Evolutionary conservation across 2,329 filamentous ascomycete genomes (phyloP), one percentile per base, ranked within the genome.

Genomic region (Neurospora crassa): DNA sequence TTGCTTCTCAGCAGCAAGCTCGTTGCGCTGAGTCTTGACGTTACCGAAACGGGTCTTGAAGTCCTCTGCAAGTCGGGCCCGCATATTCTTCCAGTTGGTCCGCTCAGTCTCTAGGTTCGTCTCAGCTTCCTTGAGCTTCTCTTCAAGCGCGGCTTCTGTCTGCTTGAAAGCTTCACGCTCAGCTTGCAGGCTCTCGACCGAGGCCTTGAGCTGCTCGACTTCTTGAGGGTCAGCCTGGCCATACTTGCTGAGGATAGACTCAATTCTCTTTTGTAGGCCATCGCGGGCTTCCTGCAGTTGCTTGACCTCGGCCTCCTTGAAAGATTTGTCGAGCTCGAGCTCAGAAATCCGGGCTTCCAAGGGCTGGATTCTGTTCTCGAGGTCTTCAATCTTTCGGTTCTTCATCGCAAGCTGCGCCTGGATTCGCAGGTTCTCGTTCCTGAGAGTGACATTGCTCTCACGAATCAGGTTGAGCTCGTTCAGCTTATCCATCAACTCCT

Each of bases 381-480:
- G 86, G 75, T 92, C 89, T 71, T 94, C 88, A 8, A 97, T 86
- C 77, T 90, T 92, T 74, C 87, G 85, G 24, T 87, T 88, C 83
- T 93, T 96, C 77, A 93, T 91, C 0, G 88, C 84, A 34, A 97
- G 85, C 74, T 93, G 90, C 14, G 89, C 85, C 75, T 96, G 92
- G 1, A 93, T 89, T 76, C 94, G 91, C 70, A 91, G 89, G 72
- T 92, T 90, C 79, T 99, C 94, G 75, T 92, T 93, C 63, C 96
- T 92, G 18, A 99, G 86, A 1, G 95, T 96, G 71, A 92, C 92
- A 76, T 92, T 97, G 83, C 94, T 97, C 82, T 99, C 96, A 12
- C 96, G 92, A 84, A 96, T 97, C 18, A 97, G 85, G 77, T 99
- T 99, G 72, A 99, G 88, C 80, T 99, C 94, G 77, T 97, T 96